phyloP scores from a whole-genome alignment of 495 filamentous ascomycete species.

The Neurospora pannonica region DNA sequence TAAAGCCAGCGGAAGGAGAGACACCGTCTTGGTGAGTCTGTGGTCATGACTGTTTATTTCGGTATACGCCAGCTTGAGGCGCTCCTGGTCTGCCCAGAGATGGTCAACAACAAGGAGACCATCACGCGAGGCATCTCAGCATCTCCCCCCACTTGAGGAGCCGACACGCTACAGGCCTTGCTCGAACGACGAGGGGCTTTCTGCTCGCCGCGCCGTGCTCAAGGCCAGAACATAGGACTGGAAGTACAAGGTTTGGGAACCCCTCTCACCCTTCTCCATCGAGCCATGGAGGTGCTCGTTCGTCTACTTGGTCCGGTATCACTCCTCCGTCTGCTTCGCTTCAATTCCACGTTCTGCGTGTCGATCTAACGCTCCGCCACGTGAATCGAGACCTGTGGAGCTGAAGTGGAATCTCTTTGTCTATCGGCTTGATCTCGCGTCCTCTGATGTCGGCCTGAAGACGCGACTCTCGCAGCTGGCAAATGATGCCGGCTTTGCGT shows the following conservation, averaged over 20 bases:
- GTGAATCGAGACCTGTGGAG: too few species aligned
- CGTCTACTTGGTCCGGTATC: too few species aligned
- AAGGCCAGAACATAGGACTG: not conserved
- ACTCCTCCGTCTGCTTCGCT: too few species aligned
- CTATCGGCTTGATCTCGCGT: too few species aligned
- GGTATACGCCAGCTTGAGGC: not conserved
- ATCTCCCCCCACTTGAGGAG: not conserved
- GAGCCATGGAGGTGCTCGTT: too few species aligned
- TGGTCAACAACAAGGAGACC: not conserved
- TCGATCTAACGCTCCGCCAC: too few species aligned
- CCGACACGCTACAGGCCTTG: not conserved
- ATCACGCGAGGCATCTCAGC: not conserved
- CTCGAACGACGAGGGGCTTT: not conserved
- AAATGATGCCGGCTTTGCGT: too few species aligned
- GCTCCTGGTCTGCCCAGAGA: not conserved
- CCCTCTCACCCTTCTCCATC: too few species aligned
- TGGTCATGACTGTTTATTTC: not conserved
- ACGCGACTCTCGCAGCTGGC: too few species aligned
- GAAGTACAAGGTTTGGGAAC: not conserved
- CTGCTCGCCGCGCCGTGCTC: not conserved
- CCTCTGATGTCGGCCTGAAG: too few species aligned
- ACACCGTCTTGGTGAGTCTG: rapidly evolving
- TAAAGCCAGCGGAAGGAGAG: not conserved
- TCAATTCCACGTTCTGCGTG: too few species aligned
- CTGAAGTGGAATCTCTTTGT: too few species aligned